Conservation (phyloP, 805 yeast genomes). For the Nakazawaea anatomiae region DNA sequence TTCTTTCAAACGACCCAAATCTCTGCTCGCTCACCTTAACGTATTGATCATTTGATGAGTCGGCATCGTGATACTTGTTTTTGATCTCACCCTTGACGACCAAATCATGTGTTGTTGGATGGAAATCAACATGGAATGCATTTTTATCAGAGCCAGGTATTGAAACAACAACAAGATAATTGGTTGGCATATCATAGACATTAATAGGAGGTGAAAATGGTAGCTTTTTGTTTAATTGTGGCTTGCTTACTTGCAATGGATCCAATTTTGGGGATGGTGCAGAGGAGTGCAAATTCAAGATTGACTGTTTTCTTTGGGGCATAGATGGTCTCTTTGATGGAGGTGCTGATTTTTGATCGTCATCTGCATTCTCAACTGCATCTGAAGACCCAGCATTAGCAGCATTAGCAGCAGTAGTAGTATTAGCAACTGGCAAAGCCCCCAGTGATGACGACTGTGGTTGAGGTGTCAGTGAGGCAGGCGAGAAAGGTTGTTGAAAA, state of each 20-base stretch:
- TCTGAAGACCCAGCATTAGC: neutral
- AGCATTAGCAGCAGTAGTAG: neutral
- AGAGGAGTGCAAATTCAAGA: slow-evolving; percentile 17
- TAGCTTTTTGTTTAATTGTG: slow-evolving; percentile 30
- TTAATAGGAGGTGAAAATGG: slow-evolving; percentile 58
- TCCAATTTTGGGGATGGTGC: slow-evolving; percentile 29
- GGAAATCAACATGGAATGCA: slow-evolving; percentile 50
- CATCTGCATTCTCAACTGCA: neutral
- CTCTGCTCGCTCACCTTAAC: slow-evolving; percentile 47
- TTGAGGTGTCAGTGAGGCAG: neutral
- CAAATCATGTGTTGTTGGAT: slow-evolving; percentile 50
- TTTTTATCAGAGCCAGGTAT: slow-evolving; percentile 55
- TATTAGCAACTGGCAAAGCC: neutral
- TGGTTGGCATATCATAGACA: slow-evolving; percentile 43
- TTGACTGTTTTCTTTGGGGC: slow-evolving; percentile 1
- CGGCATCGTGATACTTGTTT: slow-evolving; percentile 27
- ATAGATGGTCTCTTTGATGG: neutral
- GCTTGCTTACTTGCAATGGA: slow-evolving; percentile 39
- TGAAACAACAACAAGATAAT: slow-evolving; percentile 43
- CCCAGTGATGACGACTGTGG: neutral
- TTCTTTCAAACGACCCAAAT: slow-evolving; percentile 53
- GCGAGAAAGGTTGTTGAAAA: neutral
- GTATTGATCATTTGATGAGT: slow-evolving; percentile 23
- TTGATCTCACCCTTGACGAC: slow-evolving; percentile 44
- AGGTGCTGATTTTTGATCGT: neutral